Conservation (phyloP, 768 basidiomycete species). For the Leccinum imitatum region DNA sequence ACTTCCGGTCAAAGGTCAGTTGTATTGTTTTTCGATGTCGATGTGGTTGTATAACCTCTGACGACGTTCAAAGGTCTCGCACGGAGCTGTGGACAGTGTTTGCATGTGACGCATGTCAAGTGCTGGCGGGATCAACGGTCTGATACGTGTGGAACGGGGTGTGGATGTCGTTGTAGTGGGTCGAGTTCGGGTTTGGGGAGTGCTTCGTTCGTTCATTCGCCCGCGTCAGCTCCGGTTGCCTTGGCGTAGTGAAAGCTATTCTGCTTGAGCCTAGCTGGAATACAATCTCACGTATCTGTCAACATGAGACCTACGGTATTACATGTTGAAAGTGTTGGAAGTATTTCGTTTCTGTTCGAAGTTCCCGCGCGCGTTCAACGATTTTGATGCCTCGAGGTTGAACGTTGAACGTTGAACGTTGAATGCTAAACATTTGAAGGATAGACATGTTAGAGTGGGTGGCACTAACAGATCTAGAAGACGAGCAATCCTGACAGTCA, state of each 20-base stretch:
- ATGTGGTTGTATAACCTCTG: background rate
- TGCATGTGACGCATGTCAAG: conserved; percentile 63
- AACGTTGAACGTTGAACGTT: too few species aligned
- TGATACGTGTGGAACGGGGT: conserved; percentile 63
- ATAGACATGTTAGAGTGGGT: too few species aligned
- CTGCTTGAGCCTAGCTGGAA: too few species aligned
- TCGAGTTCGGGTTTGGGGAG: conserved; percentile 3
- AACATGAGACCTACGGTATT: too few species aligned
- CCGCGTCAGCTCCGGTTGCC: conserved; percentile 1
- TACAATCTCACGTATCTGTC: too few species aligned
- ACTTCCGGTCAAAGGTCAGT: conserved; percentile 69
- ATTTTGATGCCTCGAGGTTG: too few species aligned
- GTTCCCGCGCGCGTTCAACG: too few species aligned
- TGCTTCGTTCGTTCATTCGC: conserved; percentile 14
- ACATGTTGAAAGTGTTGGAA: too few species aligned
- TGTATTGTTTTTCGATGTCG: background rate
- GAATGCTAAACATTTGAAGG: too few species aligned
- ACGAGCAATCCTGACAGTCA: too few species aligned
- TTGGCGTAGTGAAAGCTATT: background rate
- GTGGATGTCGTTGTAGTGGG: conserved; percentile 60
- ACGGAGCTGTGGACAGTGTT: conserved; percentile 57
- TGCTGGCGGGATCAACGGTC: conserved; percentile 52
- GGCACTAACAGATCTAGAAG: too few species aligned
- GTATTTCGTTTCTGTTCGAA: too few species aligned
- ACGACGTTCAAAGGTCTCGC: conserved; percentile 49